Evolutionary conservation across 805 yeast genomes (phyloP).

Genomic region (Schizosaccharomyces japonicus): DNA sequence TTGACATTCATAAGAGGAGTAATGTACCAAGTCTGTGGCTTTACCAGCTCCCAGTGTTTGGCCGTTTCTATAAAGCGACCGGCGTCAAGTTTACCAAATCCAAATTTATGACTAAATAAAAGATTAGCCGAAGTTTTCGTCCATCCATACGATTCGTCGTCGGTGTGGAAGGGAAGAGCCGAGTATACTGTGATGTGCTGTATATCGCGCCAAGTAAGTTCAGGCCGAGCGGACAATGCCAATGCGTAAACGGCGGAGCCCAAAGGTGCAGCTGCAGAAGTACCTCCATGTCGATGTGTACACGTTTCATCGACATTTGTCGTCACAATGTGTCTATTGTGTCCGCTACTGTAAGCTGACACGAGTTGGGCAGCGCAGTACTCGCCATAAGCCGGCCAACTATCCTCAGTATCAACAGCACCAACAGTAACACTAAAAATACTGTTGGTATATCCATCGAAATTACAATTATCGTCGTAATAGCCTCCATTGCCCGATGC

Average conservation of each 20-base stretch:
- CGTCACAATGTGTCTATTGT: constrained; percentile 71
- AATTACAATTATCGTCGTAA: constrained; percentile 73
- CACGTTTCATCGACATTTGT: constrained; percentile 38
- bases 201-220: constrained; percentile 83
- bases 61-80: constrained; percentile 50
- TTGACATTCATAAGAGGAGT: constrained; percentile 21
- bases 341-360: constrained; percentile 78
- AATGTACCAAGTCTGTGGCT: constrained; percentile 71
- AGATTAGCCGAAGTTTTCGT: constrained; percentile 45
- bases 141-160: constrained; percentile 41
- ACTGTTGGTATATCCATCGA: constrained; percentile 90
- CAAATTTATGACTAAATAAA: constrained; percentile 62
- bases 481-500: constrained; percentile 89
- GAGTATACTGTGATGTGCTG: constrained; percentile 60
- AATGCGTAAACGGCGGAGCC: constrained; percentile 90
- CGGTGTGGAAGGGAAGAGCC: constrained; percentile 35
- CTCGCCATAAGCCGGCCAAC: constrained; percentile 77
- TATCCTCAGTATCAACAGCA: constrained; percentile 68
- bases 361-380: constrained; percentile 86
- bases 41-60: constrained; percentile 54
- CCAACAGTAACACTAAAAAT: constrained; percentile 87
- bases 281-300: constrained; percentile 67
- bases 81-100: constrained; percentile 83
- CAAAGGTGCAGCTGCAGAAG: constrained; percentile 95
- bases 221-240: constrained; percentile 60